phyloP scores from a whole-genome alignment of 2,329 filamentous ascomycete species.

The Colletotrichum eremochloae region DNA sequence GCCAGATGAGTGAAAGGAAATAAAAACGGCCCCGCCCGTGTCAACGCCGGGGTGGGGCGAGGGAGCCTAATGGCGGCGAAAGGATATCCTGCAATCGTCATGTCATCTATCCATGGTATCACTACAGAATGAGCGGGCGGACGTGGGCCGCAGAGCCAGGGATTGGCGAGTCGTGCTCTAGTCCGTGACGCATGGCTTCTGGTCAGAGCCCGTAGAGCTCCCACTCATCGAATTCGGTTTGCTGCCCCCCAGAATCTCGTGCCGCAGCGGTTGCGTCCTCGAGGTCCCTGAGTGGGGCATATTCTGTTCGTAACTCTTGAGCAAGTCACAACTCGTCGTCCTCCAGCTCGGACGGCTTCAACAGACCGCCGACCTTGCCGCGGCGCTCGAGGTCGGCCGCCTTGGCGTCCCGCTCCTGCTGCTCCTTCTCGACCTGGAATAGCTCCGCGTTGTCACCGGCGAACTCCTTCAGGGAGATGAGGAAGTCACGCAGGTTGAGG shows the following conservation, averaged over 20 bases:
- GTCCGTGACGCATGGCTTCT: slow-evolving; percentile 41
- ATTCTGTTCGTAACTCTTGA: slow-evolving; percentile 75
- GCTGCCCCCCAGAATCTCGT: slow-evolving; percentile 47
- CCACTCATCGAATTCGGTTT: slow-evolving; percentile 70
- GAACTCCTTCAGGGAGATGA: slow-evolving; percentile 97
- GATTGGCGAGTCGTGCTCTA: slow-evolving; percentile 39
- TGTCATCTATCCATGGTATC: slow-evolving; percentile 43
- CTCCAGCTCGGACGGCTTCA: slow-evolving; percentile 97
- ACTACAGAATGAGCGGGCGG: slow-evolving; percentile 41
- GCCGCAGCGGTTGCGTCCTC: slow-evolving; percentile 45
- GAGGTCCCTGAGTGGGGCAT: slow-evolving; percentile 57
- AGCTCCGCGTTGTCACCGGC: slow-evolving; percentile 95
- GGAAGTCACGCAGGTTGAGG: slow-evolving; percentile 93
- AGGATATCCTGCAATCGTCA: slow-evolving; percentile 43
- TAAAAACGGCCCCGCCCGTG: slow-evolving; percentile 30
- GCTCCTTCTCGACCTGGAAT: slow-evolving; percentile 93
- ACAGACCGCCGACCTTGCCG: slow-evolving; percentile 93
- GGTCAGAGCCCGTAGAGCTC: slow-evolving; percentile 72
- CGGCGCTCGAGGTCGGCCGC: slow-evolving; percentile 90
- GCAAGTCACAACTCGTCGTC: slow-evolving; percentile 91
- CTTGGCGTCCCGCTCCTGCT: slow-evolving; percentile 87
- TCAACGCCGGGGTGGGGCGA: slow-evolving; percentile 30
- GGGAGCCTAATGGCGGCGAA: slow-evolving; percentile 31
- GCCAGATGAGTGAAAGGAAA: slow-evolving; percentile 40
- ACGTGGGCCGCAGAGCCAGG: slow-evolving; percentile 41